phyloP scores from a whole-genome alignment of 768 basidiomycete genomes.

The Suillus ampliporus region DNA sequence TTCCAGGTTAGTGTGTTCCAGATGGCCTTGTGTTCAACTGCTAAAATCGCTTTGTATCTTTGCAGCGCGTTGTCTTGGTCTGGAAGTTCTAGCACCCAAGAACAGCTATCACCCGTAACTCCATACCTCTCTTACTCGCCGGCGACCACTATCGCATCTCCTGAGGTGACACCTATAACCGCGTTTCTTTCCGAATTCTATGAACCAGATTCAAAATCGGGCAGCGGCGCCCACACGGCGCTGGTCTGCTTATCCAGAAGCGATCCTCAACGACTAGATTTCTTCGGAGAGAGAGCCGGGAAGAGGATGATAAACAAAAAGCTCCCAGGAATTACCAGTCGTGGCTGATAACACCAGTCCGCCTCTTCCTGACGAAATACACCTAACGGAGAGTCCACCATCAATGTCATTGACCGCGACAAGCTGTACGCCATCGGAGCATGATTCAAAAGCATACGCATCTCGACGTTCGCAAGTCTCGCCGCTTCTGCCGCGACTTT shows the following conservation, averaged over 20 bases:
- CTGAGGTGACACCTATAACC: conserved; percentile 16
- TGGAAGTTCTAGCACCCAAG: conserved; percentile 19
- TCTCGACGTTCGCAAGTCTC: conserved; percentile 9
- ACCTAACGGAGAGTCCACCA: neutral
- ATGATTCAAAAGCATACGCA: neutral
- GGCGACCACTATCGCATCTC: conserved; percentile 15
- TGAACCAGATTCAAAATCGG: conserved; percentile 5
- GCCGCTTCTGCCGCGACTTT: conserved; percentile 18
- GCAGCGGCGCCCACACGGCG: neutral
- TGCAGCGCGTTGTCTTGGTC: conserved; percentile 22
- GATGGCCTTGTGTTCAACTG: neutral
- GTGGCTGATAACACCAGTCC: neutral
- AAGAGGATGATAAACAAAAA: neutral
- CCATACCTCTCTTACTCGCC: conserved; percentile 24
- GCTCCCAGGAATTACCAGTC: neutral
- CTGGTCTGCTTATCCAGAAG: neutral
- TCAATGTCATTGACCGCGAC: neutral
- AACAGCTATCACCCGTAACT: conserved; percentile 22
- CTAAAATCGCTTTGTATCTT: neutral
- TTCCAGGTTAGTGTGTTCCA: conserved; percentile 27
- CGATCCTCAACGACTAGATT: neutral
- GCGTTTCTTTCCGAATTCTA: conserved; percentile 18
- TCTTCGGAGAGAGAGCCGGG: conserved; percentile 5
- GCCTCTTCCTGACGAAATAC: conserved; percentile 3
- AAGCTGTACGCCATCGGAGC: neutral